phyloP scores from a whole-genome alignment of 208 protist species.

The Plasmodiophora brassicae region DNA sequence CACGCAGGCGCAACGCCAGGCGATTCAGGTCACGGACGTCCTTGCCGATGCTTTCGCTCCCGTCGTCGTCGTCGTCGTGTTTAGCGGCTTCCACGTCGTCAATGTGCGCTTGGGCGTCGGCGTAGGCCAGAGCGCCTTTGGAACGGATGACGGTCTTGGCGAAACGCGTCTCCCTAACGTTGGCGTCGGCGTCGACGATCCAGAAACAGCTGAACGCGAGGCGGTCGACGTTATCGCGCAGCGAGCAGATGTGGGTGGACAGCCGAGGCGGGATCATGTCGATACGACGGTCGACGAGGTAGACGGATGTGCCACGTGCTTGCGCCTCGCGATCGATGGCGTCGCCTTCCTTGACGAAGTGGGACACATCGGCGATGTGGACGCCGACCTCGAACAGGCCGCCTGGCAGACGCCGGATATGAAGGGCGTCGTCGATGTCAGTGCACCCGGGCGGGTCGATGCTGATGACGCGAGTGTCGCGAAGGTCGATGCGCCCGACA shows the following conservation, averaged over 20 bases:
- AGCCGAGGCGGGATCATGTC: slow-evolving; percentile 76
- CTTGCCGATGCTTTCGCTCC: background rate
- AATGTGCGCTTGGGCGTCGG: slow-evolving; percentile 51
- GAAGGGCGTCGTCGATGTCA: slow-evolving; percentile 71
- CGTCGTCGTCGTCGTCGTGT: background rate
- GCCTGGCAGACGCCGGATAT: slow-evolving; percentile 38
- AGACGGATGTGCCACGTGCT: slow-evolving; percentile 70
- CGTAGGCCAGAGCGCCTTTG: slow-evolving; percentile 57
- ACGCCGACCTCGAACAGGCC: slow-evolving; percentile 63
- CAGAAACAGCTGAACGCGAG: slow-evolving; percentile 77
- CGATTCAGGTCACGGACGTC: slow-evolving; percentile 37
- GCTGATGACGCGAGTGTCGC: slow-evolving; percentile 46
- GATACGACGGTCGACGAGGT: slow-evolving; percentile 63
- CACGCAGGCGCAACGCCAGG: slow-evolving; percentile 39
- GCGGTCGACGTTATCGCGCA: slow-evolving; percentile 69
- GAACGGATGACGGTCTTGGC: slow-evolving; percentile 67
- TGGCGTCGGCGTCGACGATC: slow-evolving; percentile 55
- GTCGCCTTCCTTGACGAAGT: slow-evolving; percentile 70
- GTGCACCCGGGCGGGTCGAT: slow-evolving; percentile 65
- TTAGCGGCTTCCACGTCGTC: background rate
- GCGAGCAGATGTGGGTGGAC: slow-evolving; percentile 79
- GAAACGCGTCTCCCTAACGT: slow-evolving; percentile 49
- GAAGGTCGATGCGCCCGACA: slow-evolving; percentile 50
- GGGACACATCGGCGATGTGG: slow-evolving; percentile 87
- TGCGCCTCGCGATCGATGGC: slow-evolving; percentile 74